Base-by-base conservation (phyloP, 305 asterid species). In the Fraxinus sp. region DNA sequence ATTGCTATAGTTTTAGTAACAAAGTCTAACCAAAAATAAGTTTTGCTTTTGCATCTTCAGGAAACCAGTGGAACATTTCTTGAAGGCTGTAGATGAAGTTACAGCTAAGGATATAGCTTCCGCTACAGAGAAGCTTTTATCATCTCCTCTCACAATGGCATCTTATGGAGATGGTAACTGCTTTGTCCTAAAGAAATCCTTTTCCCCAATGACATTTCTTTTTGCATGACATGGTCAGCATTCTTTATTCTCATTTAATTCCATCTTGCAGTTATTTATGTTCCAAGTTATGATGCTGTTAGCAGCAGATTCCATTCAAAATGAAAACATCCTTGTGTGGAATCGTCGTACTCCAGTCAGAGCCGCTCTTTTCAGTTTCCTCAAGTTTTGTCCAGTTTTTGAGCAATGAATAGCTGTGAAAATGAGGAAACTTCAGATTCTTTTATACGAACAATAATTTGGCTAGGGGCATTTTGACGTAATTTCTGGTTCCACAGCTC, bases 121-220 rank as follows among this genome's bases (percentile, higher is more conserved):
- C 6, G 18, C 79, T 30, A 88, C 88, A 11, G 82, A 86, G 75
- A 90, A 89, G 86, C 95, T 96, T 70, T 22, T 96, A 28, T 72
- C 88, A 16, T 90, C 97, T 46, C 99, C 98, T 72, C 97, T 96
- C 78, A 92, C 98, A 73, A 86, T 96, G 97, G 99, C 98, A 74
- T 93, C 97, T 22, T 92, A 92, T 75, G 98, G 99, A 87, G 98
- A 94, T 41, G 99, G 99, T 96, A 94, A 89, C 75, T 78, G 37
- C 32, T 80, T 26, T 74, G 55, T 72, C 59, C 36, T 41, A 8
- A 5, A 80, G 2, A 33, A 33, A 32, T 80, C 28, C 7, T 13
- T 36, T 44, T 20, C 64, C 52, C n/a, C 4, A 46, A 6, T 32
- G n/a, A 55, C 78, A 5, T 66, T 66, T 44, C 30, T 41, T 39